A percentile compares a stretch with the other conserved stretches of the same genome.
Conservation (phyloP, 108 stramenopile genomes). For the Cyclotella cryptica region DNA sequence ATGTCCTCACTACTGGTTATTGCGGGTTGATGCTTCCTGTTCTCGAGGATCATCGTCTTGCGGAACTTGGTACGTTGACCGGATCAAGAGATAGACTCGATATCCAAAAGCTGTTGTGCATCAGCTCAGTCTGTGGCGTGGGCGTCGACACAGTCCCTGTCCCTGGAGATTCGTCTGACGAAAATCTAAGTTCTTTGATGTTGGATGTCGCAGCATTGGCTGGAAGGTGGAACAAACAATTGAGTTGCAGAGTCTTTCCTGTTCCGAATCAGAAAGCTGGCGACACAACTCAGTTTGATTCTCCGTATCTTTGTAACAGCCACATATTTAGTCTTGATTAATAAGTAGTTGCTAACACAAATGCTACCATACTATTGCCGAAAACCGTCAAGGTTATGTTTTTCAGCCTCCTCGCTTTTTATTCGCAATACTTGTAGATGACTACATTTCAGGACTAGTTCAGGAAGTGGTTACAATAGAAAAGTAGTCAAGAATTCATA, state of each 20-base stretch:
- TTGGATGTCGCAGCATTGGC: constrained; percentile 84
- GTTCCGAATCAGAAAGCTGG: constrained; percentile 63
- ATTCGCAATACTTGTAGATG: too few relatives aligned
- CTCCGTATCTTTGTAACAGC: constrained; percentile 83
- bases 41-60: constrained; percentile 78
- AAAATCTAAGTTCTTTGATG: constrained; percentile 63
- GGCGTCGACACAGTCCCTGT: constrained; percentile 90
- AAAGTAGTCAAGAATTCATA: too few relatives aligned
- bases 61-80: constrained; percentile 52
- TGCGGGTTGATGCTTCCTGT: constrained; percentile 89
- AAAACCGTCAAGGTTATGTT: too few relatives aligned
- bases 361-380: too few relatives aligned
- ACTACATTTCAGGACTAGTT: too few relatives aligned
- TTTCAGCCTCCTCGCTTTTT: too few relatives aligned
- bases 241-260: constrained; percentile 88
- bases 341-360: not conserved
- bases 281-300: constrained; percentile 74
- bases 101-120: constrained; percentile 64
- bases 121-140: constrained; percentile 87
- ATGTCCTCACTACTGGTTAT: constrained; percentile 73
- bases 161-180: constrained; percentile 53
- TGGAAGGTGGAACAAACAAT: constrained; percentile 78
- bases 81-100: constrained; percentile 16
- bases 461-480: too few relatives aligned
- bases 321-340: constrained; percentile 43